phyloP scores from a whole-genome alignment of 352 stramenopile species.

The Pythium rishiriense region DNA sequence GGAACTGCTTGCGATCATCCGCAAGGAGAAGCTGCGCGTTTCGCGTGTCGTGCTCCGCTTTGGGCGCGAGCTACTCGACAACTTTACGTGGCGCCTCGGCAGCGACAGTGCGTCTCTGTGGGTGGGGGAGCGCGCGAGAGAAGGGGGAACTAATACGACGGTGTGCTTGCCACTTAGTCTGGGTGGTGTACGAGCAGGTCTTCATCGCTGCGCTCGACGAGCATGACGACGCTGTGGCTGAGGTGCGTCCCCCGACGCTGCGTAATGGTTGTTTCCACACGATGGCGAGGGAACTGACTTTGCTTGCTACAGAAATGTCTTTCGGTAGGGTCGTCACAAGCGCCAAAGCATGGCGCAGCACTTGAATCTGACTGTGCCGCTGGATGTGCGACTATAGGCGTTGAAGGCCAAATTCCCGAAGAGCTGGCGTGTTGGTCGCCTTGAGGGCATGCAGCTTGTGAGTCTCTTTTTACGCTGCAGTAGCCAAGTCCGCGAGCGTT shows the following conservation, averaged over 20 bases:
- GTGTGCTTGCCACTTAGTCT: slow-evolving; percentile 22
- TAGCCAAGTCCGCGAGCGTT: background rate
- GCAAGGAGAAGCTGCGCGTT: slow-evolving; percentile 41
- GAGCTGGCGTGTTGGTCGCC: slow-evolving; percentile 35
- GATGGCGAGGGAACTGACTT: background rate
- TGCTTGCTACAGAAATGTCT: slow-evolving; percentile 27
- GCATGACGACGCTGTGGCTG: slow-evolving; percentile 29
- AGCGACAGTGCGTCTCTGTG: slow-evolving; percentile 17
- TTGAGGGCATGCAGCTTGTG: slow-evolving; percentile 40
- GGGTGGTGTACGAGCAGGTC: slow-evolving; percentile 44
- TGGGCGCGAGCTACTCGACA: slow-evolving; percentile 33
- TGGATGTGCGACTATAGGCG: slow-evolving; percentile 6
- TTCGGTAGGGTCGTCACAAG: slow-evolving; percentile 6
- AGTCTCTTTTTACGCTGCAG: background rate
- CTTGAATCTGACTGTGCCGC: background rate
- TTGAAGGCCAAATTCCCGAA: slow-evolving; percentile 42
- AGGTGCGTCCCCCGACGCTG: slow-evolving; percentile 10
- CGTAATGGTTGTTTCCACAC: background rate
- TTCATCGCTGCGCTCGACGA: slow-evolving; percentile 42
- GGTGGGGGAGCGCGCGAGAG: background rate
- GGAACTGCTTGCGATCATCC: slow-evolving; percentile 37
- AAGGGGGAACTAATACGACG: background rate
- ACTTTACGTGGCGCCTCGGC: slow-evolving; percentile 40
- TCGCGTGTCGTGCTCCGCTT: slow-evolving; percentile 35
- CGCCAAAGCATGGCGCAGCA: background rate